These are phyloP conservation scores for Nitzschia inconspicua DNA, from an alignment of 108 stramenopile genomes.

Conservation along the genomic window DNA sequence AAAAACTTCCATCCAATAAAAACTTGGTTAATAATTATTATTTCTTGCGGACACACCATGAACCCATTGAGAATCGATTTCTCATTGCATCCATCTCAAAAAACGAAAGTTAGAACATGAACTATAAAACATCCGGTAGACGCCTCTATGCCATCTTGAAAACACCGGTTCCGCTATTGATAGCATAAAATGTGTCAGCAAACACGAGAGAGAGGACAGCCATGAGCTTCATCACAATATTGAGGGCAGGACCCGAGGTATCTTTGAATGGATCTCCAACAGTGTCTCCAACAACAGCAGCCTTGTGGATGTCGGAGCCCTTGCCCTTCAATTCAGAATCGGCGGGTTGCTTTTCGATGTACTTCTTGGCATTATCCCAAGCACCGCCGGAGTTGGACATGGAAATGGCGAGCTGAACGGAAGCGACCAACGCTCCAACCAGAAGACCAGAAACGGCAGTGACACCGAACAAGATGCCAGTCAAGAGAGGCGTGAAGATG, in stretches of 20 bases:
- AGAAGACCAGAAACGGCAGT: conserved; percentile 94
- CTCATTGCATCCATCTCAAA: too few relatives aligned
- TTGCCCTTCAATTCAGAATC: conserved; percentile 89
- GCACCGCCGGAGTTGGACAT: conserved; percentile 99
- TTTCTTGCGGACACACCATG: too few relatives aligned
- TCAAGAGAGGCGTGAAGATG: conserved; percentile 95
- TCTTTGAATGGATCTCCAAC: conserved; percentile 99
- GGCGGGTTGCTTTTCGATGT: conserved; percentile 88
- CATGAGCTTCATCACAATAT: conserved; percentile 99
- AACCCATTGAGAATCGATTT: too few relatives aligned
- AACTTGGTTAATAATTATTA: too few relatives aligned
- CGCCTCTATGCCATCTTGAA: conserved; percentile 62
- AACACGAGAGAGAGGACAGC: conserved; percentile 97
- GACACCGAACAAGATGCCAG: conserved; percentile 96
- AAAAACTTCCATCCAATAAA: too few relatives aligned
- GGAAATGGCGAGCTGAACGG: conserved; percentile 94
- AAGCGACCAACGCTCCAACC: conserved; percentile 88
- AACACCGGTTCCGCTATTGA: conserved; percentile 80
- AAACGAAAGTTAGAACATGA: too few relatives aligned
- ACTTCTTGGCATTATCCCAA: conserved; percentile 99
- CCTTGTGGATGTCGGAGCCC: conserved; percentile 94
- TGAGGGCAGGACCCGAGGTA: conserved; percentile 95
- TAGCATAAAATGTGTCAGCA: conserved; percentile 92
- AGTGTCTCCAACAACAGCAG: conserved; percentile 97
- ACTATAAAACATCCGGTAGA: too few relatives aligned